Conservation (phyloP, 2,329 filamentous ascomycete genomes). For the Penicillium sp. region DNA sequence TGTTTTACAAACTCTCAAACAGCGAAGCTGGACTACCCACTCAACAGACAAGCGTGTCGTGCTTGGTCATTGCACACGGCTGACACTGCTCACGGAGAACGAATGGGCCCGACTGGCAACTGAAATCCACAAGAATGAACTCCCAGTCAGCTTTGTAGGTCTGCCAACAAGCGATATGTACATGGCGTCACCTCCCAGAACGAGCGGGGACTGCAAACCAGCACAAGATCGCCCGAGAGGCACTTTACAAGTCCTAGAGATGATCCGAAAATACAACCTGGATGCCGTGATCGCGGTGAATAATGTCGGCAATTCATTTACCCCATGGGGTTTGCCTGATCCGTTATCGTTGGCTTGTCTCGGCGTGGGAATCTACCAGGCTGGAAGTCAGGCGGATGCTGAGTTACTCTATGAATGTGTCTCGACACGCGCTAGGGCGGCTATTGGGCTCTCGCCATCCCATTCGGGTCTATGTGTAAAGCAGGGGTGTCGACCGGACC, state of each 20-base stretch:
- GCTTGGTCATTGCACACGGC: constrained; percentile 67
- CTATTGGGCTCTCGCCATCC: constrained; percentile 32
- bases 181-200: constrained; percentile 60
- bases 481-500: constrained; percentile 16
- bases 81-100: constrained; percentile 55
- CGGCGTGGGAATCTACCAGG: constrained; percentile 67
- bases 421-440: constrained; percentile 44
- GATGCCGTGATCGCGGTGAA: constrained; percentile 65
- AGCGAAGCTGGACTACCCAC: constrained; percentile 50
- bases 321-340: constrained; percentile 67
- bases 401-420: constrained; percentile 58
- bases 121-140: constrained; percentile 47
- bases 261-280: constrained; percentile 60
- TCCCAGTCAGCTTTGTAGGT: constrained; percentile 67
- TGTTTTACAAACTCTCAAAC: constrained; percentile 54
- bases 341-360: constrained; percentile 63
- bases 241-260: constrained; percentile 60
- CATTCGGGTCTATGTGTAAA: constrained; percentile 9
- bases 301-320: constrained; percentile 74
- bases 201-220: background rate
- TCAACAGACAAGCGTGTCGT: constrained; percentile 53
- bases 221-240: constrained; percentile 50
- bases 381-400: constrained; percentile 60
- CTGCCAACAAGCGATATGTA: constrained; percentile 70
- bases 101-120: constrained; percentile 54